Evolutionary conservation across 2,329 filamentous ascomycete species (phyloP), one percentile per base, ranked within the genome.

Genomic region (Aureobasidium subglaciale): DNA sequence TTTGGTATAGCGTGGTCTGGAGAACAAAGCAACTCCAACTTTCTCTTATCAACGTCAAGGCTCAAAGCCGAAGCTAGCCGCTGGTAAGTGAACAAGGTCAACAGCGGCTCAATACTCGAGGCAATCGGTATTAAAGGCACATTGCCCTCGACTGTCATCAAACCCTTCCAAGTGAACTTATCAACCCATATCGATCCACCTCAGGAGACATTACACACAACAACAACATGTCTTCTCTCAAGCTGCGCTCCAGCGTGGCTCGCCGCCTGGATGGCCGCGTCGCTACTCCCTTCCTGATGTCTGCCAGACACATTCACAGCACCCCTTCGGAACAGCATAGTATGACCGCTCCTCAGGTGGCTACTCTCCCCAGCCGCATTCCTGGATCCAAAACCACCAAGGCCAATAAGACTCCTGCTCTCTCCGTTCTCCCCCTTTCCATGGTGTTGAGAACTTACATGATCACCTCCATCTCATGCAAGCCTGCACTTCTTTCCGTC

Each of bases 381-480:
- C 37, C 38, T 27, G 50, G 50, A 34, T 42, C 50, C 20, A 54
- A 54, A 38, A 35, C 41, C 34, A 52, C 48, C 41, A 52, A 52
- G 48, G 41, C 35, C 35, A 41, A 52, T 27, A 52, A 49, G 41
- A 40, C 45, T 48, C 32, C 72, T 4, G 78, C 84, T 1, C 76
- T 90, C 20, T 81, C 84, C 0, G 77, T 87, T 37, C 76, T 90
- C 32, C 86, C 87, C 0, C 72, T 88, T 3, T 76, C 75, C 56
- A 82, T 81, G 57, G 75, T 91, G 34, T 68, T 90, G 16, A 83
- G 87, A 58, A 88, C 85, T 8, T 79, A 88, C 56, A 75, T 82
- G 61, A 87, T 86, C 54, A 86, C 81, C 5, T 78, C 79, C 32
- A 78, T 90, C 59, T 90, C 87, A 0, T 87, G 85, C 1, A 88